Base-by-base conservation (phyloP, 1,284 basidiomycete genomes). In the Heterobasidion occidentale region DNA sequence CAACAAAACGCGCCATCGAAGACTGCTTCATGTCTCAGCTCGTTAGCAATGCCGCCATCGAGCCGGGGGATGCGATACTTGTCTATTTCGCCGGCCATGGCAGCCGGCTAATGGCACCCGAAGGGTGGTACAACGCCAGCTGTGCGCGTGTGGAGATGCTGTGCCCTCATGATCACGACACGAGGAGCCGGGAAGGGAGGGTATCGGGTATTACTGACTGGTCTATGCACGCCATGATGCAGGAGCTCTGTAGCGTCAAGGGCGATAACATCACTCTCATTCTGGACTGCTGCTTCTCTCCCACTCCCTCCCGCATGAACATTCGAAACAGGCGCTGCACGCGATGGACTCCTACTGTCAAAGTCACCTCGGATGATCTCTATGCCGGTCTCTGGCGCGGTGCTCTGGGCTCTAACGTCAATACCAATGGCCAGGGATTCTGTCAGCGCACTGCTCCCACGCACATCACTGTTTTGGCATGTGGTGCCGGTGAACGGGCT, bases 11-110 rank as follows among this genome's bases (percentile, higher is more conserved):
- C 42, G 71, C 71, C 57, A 84, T 88, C 47, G 81, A 86, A 62
- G 74, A 80, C 60, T 70, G 65, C 2, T 81, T 88, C 63, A 77
- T 77, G 71, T 69, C 69, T 4, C 83, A 86, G 61, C 73, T 88
- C 44, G 69, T 81, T 59, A 78, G 80, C 63, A 86, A 88, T 62
- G 69, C 77, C 11, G 68, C 68, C 33, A 83, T 88, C 53, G 74
- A 79, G 44, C 68, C 66, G 34, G 84, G 79, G 15, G 84, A 88
- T 58, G 79, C 84, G 36, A 76, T 88, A 46, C 62, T 88, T 58
- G 67, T 88, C 54, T 88, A 84, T 62, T 88, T 84, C 62, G 82
- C 86, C 38, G 84, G 85, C 17, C 84, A 86, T 63, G 85, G 85
- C 15, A 81, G 79, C 63, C 74, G 69, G 54, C 65, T 82, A 45